Base-by-base conservation (phyloP, 331 rosid species). In the Pyrus hybrid region DNA sequence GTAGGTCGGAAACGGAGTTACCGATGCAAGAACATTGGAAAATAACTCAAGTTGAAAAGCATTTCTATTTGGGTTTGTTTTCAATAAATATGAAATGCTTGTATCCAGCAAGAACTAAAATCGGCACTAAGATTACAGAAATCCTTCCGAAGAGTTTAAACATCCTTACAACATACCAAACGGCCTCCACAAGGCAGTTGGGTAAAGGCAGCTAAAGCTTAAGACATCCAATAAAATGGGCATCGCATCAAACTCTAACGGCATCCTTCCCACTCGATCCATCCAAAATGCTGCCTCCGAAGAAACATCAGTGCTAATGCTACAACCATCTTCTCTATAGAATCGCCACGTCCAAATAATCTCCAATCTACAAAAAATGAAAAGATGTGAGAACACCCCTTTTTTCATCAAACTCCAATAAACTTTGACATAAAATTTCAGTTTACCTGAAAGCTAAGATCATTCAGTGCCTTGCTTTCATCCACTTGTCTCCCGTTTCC, bases 261-360 rank as follows among this genome's bases (percentile, higher is more conserved):
- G 53, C 35, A 9, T 28, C 49, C 68, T 79, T 53, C 81, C 33
- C 43, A 10, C 26, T 60, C 58, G 12, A 37, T 37, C 76, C 18
- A 35, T 57, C 58, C 6, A 26, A 60, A 56, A 60, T 58, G 68
- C 29, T 23, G 58, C 17, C 11, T 45, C 7, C 14, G 28, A 29
- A 64, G 49, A 58, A 7, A 17, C 67, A 47, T 37, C 28, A 25
- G 18, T 32, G 23, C 76, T 53, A 54, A 30, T n/a, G 75, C 62
- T 45, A 45, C 43, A 20, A n/a, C 43, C 16, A 65, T 62, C 74
- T 33, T 65, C 49, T 56, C 81, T 73, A 87, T 23, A 87, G 75
- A 29, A 87, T 79, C 45, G 90, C 88, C 67, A 87, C 90, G 71
- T 87, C 90, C 86, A 87, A 71, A 76, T 84, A 86, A 72, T 86